Percentiles rank a stretch among this genome's conserved stretches.
These are phyloP conservation scores for Ceratocystis papillata DNA, from an alignment of 2,329 filamentous ascomycete genomes.

Conservation along the genomic window DNA sequence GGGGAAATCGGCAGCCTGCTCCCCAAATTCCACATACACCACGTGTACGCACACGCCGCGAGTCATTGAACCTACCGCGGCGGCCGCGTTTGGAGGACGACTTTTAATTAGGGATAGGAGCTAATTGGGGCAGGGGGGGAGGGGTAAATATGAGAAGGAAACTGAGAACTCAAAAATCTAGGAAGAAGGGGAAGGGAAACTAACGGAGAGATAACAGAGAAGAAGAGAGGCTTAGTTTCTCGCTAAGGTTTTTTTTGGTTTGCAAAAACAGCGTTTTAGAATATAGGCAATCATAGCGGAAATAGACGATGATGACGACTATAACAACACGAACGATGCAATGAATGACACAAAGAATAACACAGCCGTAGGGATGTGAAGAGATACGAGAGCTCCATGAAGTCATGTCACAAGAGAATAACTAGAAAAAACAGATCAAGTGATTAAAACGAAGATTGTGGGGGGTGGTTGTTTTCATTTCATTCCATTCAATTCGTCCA, in stretches of 20 bases:
- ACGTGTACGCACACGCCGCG: background rate
- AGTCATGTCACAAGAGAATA: no score
- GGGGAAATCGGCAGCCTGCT: background rate
- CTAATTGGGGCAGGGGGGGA: background rate
- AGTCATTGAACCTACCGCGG: background rate
- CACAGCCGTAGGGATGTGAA: no score
- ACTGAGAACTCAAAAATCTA: background rate
- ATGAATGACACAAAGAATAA: background rate
- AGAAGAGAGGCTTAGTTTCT: background rate
- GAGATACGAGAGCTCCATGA: no score
- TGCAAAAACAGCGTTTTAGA: conserved; percentile 4
- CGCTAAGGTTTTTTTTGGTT: background rate
- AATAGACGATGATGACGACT: conserved; percentile 7
- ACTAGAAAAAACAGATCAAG: no score
- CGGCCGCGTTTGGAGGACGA: background rate
- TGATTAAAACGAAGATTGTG: no score
- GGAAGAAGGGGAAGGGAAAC: background rate
- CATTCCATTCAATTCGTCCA: no score
- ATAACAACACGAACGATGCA: background rate
- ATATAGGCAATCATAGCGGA: conserved; percentile 13
- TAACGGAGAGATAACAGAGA: background rate
- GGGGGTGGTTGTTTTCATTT: no score
- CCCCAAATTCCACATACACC: background rate
- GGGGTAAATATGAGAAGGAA: no score
- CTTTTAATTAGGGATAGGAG: background rate